Percentiles rank a stretch among this genome's conserved stretches.
These are phyloP conservation scores for Trametes cingulata DNA, from an alignment of 768 basidiomycete genomes.

Conservation along the genomic window DNA sequence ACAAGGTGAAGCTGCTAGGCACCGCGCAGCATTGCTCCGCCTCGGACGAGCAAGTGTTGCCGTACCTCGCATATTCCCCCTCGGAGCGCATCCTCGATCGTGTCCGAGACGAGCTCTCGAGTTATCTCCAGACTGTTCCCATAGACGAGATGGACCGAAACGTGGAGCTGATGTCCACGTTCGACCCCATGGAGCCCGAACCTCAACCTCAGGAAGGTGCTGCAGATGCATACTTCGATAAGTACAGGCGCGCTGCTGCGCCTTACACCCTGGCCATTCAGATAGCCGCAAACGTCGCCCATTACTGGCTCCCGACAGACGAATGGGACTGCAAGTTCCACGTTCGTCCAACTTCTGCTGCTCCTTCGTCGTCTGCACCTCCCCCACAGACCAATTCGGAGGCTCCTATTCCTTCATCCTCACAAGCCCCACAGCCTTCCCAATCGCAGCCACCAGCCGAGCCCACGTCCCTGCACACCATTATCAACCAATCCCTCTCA, in stretches of 20 bases:
- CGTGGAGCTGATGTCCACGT: constrained; percentile 40
- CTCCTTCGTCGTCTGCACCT: background rate
- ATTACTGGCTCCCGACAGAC: constrained; percentile 72
- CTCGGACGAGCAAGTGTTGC: constrained; percentile 61
- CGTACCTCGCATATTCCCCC: constrained; percentile 71
- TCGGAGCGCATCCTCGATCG: constrained; percentile 49
- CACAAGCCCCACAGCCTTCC: background rate
- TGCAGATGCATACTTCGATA: constrained; percentile 14
- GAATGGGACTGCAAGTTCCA: constrained; percentile 65
- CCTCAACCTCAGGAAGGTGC: background rate
- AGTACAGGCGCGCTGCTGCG: constrained; percentile 55
- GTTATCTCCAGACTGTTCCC: constrained; percentile 14
- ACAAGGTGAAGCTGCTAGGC: constrained; percentile 69
- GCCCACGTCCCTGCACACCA: background rate
- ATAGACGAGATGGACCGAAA: constrained; percentile 24
- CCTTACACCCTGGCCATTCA: constrained; percentile 74
- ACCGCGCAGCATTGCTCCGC: constrained; percentile 50
- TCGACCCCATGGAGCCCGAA: constrained; percentile 47
- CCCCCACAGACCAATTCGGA: background rate
- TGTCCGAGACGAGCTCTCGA: constrained; percentile 16
- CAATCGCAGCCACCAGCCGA: background rate
- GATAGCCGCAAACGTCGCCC: constrained; percentile 61
- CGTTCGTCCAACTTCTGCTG: constrained; percentile 27
- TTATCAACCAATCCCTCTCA: constrained; percentile 13
- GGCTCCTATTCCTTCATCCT: background rate